Base-by-base conservation (phyloP, 257 asterid genomes). In the Anisodus tanguticus region DNA sequence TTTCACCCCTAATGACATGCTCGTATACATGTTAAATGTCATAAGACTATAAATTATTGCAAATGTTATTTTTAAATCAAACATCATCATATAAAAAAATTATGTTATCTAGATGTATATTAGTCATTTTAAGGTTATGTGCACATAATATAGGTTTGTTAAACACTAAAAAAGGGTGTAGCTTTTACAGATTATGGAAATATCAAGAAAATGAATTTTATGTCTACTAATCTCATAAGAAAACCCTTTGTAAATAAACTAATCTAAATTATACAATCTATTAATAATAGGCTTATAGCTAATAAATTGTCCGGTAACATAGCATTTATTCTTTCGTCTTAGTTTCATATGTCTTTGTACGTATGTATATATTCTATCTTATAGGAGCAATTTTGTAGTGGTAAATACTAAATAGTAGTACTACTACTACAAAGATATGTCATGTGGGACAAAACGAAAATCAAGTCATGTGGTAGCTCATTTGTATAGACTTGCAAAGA, bases 401-500 rank as follows among this genome's bases (percentile, higher is more conserved):
- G 13, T 68, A 15, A 39, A 39, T 12, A 4, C 7, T 68, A 15
- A 39, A 22, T 22, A 22, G 26, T 22, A 22, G 26, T 22, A 22
- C 26, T 22, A 22, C 45, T 31, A n/a, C 51, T 31, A 13, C 22
- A 45, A 71, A 71, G 3, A 72, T 74, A 5, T 9, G 12, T 74
- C 60, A 22, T 10, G 19, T 47, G 19, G 60, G 43, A 4, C 7
- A 47, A 47, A 19, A 19, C 10, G 60, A 22, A 31, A 49, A 10
- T 13, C 41, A 49, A 74, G 60, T 74, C 80, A 11, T 49, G 43
- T 19, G 60, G 22, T 45, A 49, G 9, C 41, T 74, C 5, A 11
- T 49, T 74, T 74, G 43, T 74, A 5, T 49, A 49, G 62, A 74
- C 22, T 74, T 74, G 80, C 62, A 41, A 4, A 19, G 19, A 74